Evolutionary conservation across 768 basidiomycete genomes (phyloP).

Genomic region (Saitozyma podzolica): DNA sequence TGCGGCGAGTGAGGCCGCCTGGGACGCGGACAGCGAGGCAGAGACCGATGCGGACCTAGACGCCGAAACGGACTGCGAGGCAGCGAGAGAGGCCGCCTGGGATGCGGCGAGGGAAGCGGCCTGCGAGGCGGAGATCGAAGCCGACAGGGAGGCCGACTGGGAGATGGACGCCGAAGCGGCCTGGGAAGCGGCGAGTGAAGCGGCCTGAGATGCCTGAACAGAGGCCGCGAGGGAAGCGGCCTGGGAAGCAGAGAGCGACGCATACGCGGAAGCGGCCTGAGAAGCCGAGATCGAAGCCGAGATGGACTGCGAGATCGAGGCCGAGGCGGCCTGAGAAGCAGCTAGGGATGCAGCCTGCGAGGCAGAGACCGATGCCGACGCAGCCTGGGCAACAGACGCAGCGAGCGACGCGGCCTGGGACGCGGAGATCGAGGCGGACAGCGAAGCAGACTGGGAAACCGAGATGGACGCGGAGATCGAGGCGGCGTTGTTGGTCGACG

Average conservation of each 20-base stretch:
- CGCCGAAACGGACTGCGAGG: not conserved
- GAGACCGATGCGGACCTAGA: not conserved
- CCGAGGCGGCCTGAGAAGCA: not conserved
- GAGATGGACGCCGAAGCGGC: conserved; percentile 5
- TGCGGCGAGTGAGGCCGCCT: conserved; percentile 2
- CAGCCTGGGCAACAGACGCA: not conserved
- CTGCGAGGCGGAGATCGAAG: not conserved
- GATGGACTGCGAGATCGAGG: not conserved
- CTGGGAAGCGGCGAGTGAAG: conserved; percentile 3
- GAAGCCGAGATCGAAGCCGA: not conserved
- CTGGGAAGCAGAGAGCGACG: conserved; percentile 2
- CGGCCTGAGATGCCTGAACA: conserved; percentile 6
- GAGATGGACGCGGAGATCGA: conserved; percentile 3
- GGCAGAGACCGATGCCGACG: conserved; percentile 1
- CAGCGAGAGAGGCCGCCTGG: not conserved
- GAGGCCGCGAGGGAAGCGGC: not conserved
- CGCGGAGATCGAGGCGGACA: not conserved
- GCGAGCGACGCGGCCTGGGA: conserved; percentile 4
- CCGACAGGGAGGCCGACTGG: not conserved
- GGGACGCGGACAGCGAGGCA: conserved; percentile 4
- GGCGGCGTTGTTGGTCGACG: conserved; percentile 2
- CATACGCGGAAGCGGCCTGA: conserved; percentile 5
- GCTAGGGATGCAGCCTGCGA: conserved; percentile 1
- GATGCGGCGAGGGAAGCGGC: not conserved
- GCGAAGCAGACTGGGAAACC: conserved; percentile 1